These are phyloP conservation scores for Alternaria dauci DNA, from an alignment of 2,329 filamentous ascomycete genomes.

Conservation along the genomic window DNA sequence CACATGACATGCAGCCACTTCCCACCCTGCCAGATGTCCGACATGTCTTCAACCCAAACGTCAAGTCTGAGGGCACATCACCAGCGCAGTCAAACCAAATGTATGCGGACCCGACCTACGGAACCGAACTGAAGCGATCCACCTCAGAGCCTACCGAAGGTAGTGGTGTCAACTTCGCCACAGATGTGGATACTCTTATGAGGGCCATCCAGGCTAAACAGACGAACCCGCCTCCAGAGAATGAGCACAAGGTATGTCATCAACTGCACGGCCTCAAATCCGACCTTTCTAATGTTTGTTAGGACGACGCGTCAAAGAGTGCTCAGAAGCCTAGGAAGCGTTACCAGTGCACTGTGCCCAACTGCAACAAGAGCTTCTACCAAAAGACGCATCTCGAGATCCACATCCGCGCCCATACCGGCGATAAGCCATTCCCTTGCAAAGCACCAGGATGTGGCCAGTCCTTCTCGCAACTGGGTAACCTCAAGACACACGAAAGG, in stretches of 20 bases:
- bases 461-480: constrained; percentile 87
- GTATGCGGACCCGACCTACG: constrained; percentile 47
- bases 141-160: constrained; percentile 54
- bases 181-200: constrained; percentile 87
- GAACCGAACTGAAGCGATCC: constrained; percentile 55
- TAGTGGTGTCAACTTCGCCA: constrained; percentile 72
- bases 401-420: constrained; percentile 86
- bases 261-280: too few species aligned
- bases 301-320: constrained; percentile 39
- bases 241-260: constrained; percentile 43
- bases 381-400: constrained; percentile 95
- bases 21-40: constrained; percentile 42
- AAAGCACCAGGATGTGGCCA: constrained; percentile 76
- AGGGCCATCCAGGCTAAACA: constrained; percentile 80
- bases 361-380: constrained; percentile 82
- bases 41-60: constrained; percentile 44
- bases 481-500: constrained; percentile 89
- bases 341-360: constrained; percentile 76
- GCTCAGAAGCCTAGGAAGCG: constrained; percentile 64
- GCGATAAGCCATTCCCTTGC: constrained; percentile 85
- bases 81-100: constrained; percentile 53
- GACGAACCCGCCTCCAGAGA: constrained; percentile 48
- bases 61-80: constrained; percentile 56
- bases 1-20: constrained; percentile 33
- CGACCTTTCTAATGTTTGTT: constrained; percentile 8